Evolutionary conservation across 257 asterid genomes (phyloP).

Genomic region (Paulownia fortunei): DNA sequence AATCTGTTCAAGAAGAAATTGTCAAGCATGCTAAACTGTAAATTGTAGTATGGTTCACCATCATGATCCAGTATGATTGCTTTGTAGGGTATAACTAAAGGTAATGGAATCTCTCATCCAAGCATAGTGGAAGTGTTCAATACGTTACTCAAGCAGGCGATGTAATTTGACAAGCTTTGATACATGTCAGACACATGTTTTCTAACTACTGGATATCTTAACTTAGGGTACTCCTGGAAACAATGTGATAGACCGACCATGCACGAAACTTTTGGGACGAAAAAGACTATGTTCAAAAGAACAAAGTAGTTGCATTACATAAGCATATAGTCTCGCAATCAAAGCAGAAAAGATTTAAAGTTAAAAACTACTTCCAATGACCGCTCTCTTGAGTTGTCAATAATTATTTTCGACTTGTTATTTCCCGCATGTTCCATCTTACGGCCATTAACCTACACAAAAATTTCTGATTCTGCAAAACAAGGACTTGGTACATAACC

Average conservation of each 20-base stretch:
- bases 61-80: background rate
- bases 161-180: too few relatives aligned
- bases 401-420: background rate
- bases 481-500: background rate
- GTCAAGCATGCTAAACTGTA: too few relatives aligned
- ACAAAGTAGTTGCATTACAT: background rate
- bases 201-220: too few relatives aligned
- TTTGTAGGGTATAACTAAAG: background rate
- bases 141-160: background rate
- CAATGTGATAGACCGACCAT: background rate
- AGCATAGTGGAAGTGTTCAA: background rate
- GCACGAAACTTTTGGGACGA: background rate
- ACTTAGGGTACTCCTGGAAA: background rate
- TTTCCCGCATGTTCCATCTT: background rate
- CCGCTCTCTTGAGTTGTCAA: too few relatives aligned
- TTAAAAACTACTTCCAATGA: too few relatives aligned
- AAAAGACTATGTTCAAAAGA: background rate
- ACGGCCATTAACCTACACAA: background rate
- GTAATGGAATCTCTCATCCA: background rate
- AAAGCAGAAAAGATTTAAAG: too few relatives aligned
- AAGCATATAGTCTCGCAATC: too few relatives aligned
- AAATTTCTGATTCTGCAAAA: background rate
- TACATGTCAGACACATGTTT: too few relatives aligned
- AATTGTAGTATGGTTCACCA: background rate
- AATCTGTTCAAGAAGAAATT: slow-evolving; percentile 53